Conservation (phyloP, 2,329 filamentous ascomycete species). For the Stemphylium beticola region DNA sequence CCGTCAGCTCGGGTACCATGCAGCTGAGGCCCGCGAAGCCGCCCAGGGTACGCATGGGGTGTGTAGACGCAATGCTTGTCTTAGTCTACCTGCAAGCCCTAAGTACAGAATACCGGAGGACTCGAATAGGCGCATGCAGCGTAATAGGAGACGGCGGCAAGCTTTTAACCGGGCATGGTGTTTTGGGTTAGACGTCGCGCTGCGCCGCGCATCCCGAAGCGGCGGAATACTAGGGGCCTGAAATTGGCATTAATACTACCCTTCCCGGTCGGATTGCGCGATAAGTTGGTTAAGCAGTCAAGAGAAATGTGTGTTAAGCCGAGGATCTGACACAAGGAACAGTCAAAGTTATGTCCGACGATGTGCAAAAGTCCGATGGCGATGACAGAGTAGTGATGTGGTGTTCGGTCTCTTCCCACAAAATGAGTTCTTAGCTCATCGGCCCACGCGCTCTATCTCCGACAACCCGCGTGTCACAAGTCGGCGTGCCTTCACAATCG, state of each 20-base stretch:
- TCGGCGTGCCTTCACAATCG: neutral
- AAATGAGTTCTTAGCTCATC: neutral
- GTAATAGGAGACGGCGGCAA: neutral
- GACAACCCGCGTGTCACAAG: neutral
- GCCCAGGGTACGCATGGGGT: constrained; percentile 11
- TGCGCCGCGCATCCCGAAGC: constrained; percentile 1
- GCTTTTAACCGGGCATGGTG: constrained; percentile 4
- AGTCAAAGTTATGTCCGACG: neutral
- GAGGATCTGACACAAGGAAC: neutral
- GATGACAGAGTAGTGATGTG: too few species aligned
- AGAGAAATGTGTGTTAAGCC: neutral
- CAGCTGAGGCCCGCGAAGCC: constrained; percentile 15
- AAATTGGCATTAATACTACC: constrained; percentile 14
- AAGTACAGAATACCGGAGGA: constrained; percentile 1
- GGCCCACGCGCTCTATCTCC: neutral
- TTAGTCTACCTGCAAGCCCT: constrained; percentile 1
- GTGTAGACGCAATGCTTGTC: constrained; percentile 9
- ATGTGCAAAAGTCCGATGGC: neutral
- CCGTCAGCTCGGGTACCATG: constrained; percentile 22
- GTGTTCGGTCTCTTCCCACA: too few species aligned
- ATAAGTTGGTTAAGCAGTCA: neutral
- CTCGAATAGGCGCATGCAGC: neutral
- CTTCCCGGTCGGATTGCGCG: neutral
- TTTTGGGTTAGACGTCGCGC: neutral
- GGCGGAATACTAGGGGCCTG: neutral